A percentile compares a stretch with the other conserved stretches of the same genome.
These are phyloP conservation scores for Cutaneotrichosporon cavernicola DNA, from an alignment of 1,284 basidiomycete genomes.

Conservation along the genomic window DNA sequence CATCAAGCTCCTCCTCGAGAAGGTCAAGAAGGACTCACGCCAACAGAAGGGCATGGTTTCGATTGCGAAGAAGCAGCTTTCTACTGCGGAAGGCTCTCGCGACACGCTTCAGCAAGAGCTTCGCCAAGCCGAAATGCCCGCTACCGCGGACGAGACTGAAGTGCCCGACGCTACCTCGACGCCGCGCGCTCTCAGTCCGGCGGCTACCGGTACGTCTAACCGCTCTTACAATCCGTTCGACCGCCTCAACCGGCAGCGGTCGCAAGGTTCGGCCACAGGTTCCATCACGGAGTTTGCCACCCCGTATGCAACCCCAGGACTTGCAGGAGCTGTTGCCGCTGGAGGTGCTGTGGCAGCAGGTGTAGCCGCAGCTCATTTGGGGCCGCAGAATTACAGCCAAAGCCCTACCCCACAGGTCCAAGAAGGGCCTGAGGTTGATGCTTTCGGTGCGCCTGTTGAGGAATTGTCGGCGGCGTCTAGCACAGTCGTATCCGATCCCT, in stretches of 20 bases:
- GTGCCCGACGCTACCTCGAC: slow-evolving; percentile 60
- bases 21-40: slow-evolving; percentile 86
- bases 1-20: slow-evolving; percentile 77
- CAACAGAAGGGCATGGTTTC: slow-evolving; percentile 93
- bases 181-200: slow-evolving; percentile 59
- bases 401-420: not conserved
- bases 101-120: slow-evolving; percentile 71
- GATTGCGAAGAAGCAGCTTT: slow-evolving; percentile 91
- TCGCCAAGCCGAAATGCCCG: slow-evolving; percentile 52
- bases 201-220: slow-evolving; percentile 52
- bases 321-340: slow-evolving; percentile 14
- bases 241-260: slow-evolving; percentile 48
- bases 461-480: not conserved
- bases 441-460: slow-evolving; percentile 4
- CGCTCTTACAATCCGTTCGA: slow-evolving; percentile 96
- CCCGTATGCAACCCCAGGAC: slow-evolving; percentile 24
- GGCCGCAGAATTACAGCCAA: not conserved
- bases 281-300: not conserved
- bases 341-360: slow-evolving; percentile 21
- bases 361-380: slow-evolving; percentile 4
- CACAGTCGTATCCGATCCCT: not conserved
- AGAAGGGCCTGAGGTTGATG: not conserved
- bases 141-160: slow-evolving; percentile 56
- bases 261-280: slow-evolving; percentile 22
- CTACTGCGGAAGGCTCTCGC: slow-evolving; percentile 75